phyloP scores from a whole-genome alignment of 441 rosid species.

The Syzygium malaccense region DNA sequence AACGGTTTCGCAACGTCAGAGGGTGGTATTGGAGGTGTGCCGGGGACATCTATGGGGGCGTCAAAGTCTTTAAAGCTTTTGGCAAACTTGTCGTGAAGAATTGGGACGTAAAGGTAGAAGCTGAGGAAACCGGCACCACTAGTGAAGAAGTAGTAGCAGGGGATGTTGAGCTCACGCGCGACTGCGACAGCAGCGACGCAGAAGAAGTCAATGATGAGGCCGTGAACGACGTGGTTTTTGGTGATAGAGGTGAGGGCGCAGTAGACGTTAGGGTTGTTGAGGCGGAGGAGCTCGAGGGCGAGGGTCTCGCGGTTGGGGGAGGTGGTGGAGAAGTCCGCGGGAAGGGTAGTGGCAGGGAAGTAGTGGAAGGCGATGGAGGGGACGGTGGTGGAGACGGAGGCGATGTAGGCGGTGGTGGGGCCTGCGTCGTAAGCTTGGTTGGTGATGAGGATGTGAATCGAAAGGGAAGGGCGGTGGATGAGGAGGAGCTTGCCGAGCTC shows the following conservation, averaged over 20 bases:
- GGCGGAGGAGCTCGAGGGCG: background rate
- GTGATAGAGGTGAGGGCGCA: background rate
- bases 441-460: background rate
- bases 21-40: background rate
- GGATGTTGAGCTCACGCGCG: background rate
- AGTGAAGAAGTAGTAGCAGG: conserved; percentile 3
- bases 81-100: background rate
- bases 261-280: background rate
- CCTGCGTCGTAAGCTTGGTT: conserved; percentile 12
- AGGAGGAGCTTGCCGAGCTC: background rate
- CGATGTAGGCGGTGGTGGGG: background rate
- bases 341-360: background rate
- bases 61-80: background rate
- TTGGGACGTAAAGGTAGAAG: background rate
- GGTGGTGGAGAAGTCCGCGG: background rate
- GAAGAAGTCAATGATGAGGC: conserved; percentile 8
- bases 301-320: background rate
- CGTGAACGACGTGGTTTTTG: background rate
- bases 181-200: background rate
- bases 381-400: background rate
- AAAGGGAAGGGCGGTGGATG: background rate
- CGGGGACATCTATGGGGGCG: background rate
- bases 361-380: background rate
- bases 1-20: background rate
- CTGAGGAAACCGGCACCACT: background rate